Evolutionary conservation across 805 yeast genomes (phyloP), one percentile per base, ranked within the genome.

Genomic region (Pichia occidentalis): DNA sequence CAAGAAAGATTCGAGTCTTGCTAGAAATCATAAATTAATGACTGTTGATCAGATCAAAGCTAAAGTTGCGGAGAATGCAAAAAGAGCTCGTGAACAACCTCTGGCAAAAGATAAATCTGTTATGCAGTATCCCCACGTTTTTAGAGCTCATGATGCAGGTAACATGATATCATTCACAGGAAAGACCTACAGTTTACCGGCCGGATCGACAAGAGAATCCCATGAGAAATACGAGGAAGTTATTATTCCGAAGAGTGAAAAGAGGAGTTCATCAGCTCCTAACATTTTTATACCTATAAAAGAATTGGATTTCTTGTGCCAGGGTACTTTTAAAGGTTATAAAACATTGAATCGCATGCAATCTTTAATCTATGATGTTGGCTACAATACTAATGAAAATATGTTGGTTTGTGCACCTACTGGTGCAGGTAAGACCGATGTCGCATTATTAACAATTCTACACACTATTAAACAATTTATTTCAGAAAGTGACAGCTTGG

Each of bases 391-490:
- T 5, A 87, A 85, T 57, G 97, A 90, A 52, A 90, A 90, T 53
- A 85, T 92, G 95, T 65, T 88, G 35, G 86, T 88, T 4, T 88
- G 97, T 75, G 96, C 97, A 0, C 97, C 97, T 1, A 88, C 97
- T 0, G 97, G 97, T 70, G 95, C 97, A 5, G 97, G 97, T 73
- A 88, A 88, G 56, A 88, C 97, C 0, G 96, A 88, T 59, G 90
- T 88, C 20, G 97, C 97, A 0, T 60, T 88, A 42, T 63, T 88
- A 26, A 68, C 96, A 0, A 77, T 88, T 45, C 63, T 88, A 36
- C 90, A 83, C 51, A 75, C 92, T 0, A 79, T 90, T 11, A 74
- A 77, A 24, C 94, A 85, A 53, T 80, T 71, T 55, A 70, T 78
- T 0, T 70, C 75, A 0, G 75, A 75, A 38, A 61, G 70, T 1